These are phyloP conservation scores for Cucurbita pepo DNA, from an alignment of 306 rosid genomes.

Conservation along the genomic window DNA sequence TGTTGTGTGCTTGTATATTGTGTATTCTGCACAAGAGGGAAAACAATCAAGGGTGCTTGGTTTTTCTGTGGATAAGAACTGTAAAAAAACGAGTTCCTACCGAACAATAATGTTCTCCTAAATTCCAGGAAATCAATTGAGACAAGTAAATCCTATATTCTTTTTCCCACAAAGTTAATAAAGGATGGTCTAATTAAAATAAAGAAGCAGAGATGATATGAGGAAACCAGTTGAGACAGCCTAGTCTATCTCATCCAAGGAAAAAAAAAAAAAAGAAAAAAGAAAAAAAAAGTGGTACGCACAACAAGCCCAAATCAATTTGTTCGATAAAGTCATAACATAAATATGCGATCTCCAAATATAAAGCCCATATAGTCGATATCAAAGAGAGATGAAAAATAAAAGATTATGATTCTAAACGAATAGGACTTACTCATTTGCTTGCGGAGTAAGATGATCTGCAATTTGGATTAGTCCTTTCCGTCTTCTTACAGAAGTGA, in stretches of 20 bases:
- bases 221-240: not conserved
- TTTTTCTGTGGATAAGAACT: not conserved
- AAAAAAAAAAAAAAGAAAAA: not conserved
- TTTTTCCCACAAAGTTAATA: not conserved
- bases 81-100: not conserved
- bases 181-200: not conserved
- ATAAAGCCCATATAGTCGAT: too few species aligned
- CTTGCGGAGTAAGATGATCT: not conserved
- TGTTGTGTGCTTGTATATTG: not conserved
- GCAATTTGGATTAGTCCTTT: not conserved
- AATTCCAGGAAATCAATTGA: not conserved
- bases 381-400: too few species aligned
- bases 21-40: not conserved
- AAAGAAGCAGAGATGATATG: not conserved
- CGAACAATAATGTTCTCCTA: not conserved
- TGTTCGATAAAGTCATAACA: not conserved
- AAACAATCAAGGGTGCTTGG: not conserved
- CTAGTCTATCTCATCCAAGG: not conserved
- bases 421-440: not conserved
- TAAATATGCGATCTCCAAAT: not conserved
- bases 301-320: not conserved
- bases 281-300: not conserved
- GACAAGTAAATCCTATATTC: not conserved
- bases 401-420: not conserved
- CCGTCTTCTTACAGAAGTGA: not conserved